phyloP scores from a whole-genome alignment of 2,329 filamentous ascomycete species.

The Sphaerostilbella broomeana region DNA sequence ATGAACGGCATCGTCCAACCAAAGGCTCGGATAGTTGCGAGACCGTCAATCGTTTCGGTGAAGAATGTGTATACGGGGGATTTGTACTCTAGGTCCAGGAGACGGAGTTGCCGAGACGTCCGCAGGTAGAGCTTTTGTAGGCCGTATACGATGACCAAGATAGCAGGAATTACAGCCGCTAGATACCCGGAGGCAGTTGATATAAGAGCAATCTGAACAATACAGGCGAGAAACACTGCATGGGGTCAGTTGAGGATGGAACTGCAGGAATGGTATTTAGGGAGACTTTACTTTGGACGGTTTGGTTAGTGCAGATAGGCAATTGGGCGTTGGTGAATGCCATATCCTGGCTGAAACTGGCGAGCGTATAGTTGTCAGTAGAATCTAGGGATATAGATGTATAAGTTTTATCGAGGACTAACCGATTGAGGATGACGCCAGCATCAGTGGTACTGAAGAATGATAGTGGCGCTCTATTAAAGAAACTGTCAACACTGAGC shows the following conservation, averaged over 20 bases:
- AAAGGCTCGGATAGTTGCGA: slow-evolving; percentile 48
- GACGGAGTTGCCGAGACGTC: slow-evolving; percentile 49
- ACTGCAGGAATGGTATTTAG: no score
- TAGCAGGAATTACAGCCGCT: slow-evolving; percentile 18
- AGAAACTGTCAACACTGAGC: no score
- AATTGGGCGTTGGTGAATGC: no score
- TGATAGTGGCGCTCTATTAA: no score
- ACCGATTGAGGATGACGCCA: slow-evolving; percentile 32
- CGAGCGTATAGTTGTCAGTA: slow-evolving; percentile 19
- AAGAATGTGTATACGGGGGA: slow-evolving; percentile 22
- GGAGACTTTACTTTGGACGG: no score
- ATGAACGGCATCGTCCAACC: slow-evolving; percentile 32
- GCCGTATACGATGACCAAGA: slow-evolving; percentile 32
- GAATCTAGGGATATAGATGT: slow-evolving; percentile 27
- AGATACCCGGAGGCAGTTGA: slow-evolving; percentile 2
- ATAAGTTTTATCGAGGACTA: slow-evolving; percentile 34
- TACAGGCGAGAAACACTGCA: no score
- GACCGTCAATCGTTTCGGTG: slow-evolving; percentile 33
- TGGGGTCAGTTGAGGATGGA: no score
- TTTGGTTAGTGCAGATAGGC: no score
- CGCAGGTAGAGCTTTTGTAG: slow-evolving; percentile 50
- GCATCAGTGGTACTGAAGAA: slow-evolving; percentile 33
- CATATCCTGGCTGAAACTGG: no score
- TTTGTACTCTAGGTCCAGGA: slow-evolving; percentile 49
- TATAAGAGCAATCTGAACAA: slow-evolving; percentile 1